Evolutionary conservation across 805 yeast genomes (phyloP).

Genomic region (Lachancea fermentati): DNA sequence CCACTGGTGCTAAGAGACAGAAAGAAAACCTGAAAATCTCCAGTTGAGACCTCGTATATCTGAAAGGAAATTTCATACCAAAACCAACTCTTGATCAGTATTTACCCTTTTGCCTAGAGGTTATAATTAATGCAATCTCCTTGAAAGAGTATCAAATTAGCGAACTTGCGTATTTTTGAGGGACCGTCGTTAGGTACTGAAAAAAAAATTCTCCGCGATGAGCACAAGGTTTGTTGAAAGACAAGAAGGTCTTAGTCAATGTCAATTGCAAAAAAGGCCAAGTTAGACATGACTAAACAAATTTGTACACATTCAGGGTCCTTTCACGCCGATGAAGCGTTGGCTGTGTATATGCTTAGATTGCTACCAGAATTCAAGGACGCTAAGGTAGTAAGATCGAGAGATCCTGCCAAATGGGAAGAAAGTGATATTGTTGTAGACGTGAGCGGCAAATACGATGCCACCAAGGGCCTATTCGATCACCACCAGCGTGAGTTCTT

Average conservation of each 20-base stretch:
- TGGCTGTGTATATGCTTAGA: conserved; percentile 83
- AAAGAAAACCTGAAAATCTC: conserved; percentile 66
- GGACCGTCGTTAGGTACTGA: neutral
- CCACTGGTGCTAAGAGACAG: conserved; percentile 78
- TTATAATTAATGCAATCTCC: neutral
- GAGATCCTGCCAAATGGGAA: conserved; percentile 80
- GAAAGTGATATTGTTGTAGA: conserved; percentile 88
- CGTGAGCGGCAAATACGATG: conserved; percentile 86
- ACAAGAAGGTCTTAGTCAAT: conserved; percentile 1
- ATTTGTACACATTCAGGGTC: conserved; percentile 91
- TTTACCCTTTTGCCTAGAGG: neutral
- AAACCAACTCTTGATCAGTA: too few relatives aligned
- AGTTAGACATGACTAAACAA: conserved; percentile 32
- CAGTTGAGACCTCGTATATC: conserved; percentile 44
- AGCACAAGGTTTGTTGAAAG: neutral
- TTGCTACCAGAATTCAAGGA: conserved; percentile 61
- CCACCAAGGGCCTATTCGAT: conserved; percentile 74
- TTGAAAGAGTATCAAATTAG: neutral
- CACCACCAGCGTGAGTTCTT: conserved; percentile 93
- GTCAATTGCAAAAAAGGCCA: conserved; percentile 16
- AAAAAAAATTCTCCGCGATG: neutral
- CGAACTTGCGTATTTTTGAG: too few relatives aligned
- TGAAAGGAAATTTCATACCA: conserved; percentile 22
- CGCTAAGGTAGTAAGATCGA: conserved; percentile 72
- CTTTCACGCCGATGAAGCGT: conserved; percentile 95